Evolutionary conservation across 352 stramenopile species (phyloP), one percentile per base, ranked within the genome.

Genomic region (Globisporangium emineosum): DNA sequence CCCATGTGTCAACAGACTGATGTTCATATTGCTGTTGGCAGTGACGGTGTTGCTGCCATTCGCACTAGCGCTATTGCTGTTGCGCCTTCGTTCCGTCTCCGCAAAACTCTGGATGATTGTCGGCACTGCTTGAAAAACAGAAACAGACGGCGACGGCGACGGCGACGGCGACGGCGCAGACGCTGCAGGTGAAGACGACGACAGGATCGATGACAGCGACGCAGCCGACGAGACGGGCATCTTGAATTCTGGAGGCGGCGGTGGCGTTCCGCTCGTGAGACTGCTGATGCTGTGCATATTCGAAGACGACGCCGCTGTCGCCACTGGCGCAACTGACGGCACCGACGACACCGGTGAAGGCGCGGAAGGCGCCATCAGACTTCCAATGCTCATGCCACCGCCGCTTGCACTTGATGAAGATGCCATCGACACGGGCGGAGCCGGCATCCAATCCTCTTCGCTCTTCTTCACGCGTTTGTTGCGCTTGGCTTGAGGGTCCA

Each of bases 401-500:
- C 9, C 37, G 29, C 27, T 54, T 30, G 35, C 29, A 43, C 37
- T 43, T 15, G 60, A 51, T 12, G 25, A 9, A 4, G 35, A 7
- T 15, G 64, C 29, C 43, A 29, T 40, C 37, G 57, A 21, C 63
- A 49, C 35, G 23, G n/a, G 43, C 43, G n/a, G 49, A 47, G 40
- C 40, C 17, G 17, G 40, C 40, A 60, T n/a, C 71, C 68, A 30
- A 63, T 69, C 56, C 70, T 75, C 70, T 87, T 90, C 30, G 75
- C 65, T 69, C 53, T 77, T 75, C 69, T 89, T 90, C 23, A 79
- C 76, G 59, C 79, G 70, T 68, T 88, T 90, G 67, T 84, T 90
- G 67, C 64, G 71, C 58, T 88, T 83, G 56, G 52, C 15, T 25
- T 49, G 43, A 45, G 35, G 23, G 23, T 61, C 55, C 6, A 8